phyloP scores from a whole-genome alignment of 331 rosid genomes.

The Rosa hybrid region DNA sequence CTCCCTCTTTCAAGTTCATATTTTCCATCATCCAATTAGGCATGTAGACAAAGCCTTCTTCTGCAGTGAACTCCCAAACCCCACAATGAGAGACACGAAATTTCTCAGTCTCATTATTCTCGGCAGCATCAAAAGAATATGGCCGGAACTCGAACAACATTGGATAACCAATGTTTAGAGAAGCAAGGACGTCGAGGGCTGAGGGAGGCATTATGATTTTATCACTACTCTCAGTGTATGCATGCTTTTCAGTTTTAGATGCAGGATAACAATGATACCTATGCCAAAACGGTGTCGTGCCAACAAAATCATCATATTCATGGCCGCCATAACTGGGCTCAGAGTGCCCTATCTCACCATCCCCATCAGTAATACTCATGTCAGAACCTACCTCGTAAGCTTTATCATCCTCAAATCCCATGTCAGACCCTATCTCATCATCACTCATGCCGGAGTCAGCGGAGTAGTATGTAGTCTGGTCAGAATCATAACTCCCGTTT shows the following conservation, averaged over 20 bases:
- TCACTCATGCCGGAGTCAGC: background rate
- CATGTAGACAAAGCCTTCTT: background rate
- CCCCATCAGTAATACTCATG: background rate
- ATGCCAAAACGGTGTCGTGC: slow-evolving; percentile 9
- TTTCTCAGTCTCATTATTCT: background rate
- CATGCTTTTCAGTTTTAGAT: background rate
- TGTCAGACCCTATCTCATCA: background rate
- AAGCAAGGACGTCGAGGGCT: slow-evolving; percentile 13
- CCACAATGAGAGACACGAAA: slow-evolving; percentile 21
- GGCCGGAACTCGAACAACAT: slow-evolving; percentile 17
- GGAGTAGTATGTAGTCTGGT: background rate
- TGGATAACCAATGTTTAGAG: background rate
- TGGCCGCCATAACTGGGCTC: background rate
- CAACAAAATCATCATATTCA: background rate
- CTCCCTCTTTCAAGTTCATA: slow-evolving; percentile 6
- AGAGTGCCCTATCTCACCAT: background rate
- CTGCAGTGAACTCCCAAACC: slow-evolving; percentile 24
- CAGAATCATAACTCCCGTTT: background rate
- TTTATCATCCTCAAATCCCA: background rate
- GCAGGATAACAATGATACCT: slow-evolving; percentile 14
- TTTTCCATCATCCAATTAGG: slow-evolving; percentile 27
- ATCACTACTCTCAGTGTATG: slow-evolving; percentile 13
- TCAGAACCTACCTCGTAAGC: background rate
- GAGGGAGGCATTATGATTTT: slow-evolving; percentile 29
- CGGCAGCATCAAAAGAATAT: background rate